A percentile compares a stretch with the other conserved stretches of the same genome.
Conservation (phyloP, 257 asterid species). For the Verbena officinalis region DNA sequence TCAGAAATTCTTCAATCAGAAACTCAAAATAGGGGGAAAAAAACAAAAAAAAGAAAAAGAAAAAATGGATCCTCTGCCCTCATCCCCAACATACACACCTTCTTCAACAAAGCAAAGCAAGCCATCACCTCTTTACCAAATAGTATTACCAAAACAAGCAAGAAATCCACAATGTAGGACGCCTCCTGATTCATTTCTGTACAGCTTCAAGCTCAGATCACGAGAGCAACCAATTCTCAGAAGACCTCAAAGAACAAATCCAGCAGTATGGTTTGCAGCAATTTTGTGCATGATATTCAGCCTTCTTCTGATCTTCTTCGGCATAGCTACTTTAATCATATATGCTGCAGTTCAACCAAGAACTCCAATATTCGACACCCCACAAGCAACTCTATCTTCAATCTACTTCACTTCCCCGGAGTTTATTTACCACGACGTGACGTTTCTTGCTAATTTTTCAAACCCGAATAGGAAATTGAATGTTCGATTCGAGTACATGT, state of each 20-base stretch:
- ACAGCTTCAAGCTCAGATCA: conserved; percentile 40
- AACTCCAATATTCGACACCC: conserved; percentile 69
- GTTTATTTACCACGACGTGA: conserved; percentile 56
- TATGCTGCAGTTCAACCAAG: conserved; percentile 60
- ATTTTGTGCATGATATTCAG: conserved; percentile 67
- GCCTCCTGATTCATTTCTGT: conserved; percentile 38
- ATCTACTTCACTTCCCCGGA: conserved; percentile 54
- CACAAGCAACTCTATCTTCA: conserved; percentile 57
- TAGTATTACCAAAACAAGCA: background rate
- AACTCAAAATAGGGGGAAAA: no score
- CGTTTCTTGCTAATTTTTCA: conserved; percentile 72
- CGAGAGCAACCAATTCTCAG: conserved; percentile 56
- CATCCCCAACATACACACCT: no score
- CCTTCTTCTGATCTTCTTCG: conserved; percentile 68
- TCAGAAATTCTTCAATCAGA: no score
- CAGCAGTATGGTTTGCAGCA: conserved; percentile 71
- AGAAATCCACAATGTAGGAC: conserved; percentile 9
- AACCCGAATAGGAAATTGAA: conserved; percentile 78
- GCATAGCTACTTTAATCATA: conserved; percentile 61
- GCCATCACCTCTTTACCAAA: no score
- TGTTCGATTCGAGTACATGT: conserved; percentile 61
- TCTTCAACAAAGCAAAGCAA: no score
- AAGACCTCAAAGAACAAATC: conserved; percentile 56
- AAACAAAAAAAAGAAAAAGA: no score
- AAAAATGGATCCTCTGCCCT: no score